Evolutionary conservation across 768 basidiomycete genomes (phyloP).

Genomic region (Chalciporus piperatus): DNA sequence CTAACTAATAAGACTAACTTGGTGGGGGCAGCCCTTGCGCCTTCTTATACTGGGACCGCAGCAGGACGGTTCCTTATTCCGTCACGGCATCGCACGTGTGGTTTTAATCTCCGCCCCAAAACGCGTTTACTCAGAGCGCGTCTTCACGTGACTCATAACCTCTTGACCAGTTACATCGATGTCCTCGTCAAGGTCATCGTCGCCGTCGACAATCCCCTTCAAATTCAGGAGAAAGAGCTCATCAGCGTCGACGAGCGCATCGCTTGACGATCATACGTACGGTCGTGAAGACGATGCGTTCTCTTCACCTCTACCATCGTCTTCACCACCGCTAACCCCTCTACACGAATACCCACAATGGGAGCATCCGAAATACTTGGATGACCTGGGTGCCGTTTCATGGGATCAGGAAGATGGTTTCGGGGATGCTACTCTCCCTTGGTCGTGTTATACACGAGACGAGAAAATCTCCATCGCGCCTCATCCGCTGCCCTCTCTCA

Average conservation of each 20-base stretch:
- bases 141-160: slow-evolving; percentile 32
- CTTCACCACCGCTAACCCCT: slow-evolving; percentile 20
- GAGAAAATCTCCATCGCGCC: not conserved
- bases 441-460: slow-evolving; percentile 2
- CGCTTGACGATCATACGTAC: not conserved
- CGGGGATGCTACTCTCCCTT: not conserved
- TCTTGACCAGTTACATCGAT: slow-evolving; percentile 28
- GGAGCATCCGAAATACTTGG: not conserved
- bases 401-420: not conserved
- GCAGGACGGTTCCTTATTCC: no score
- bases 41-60: no score
- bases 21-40: no score
- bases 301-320: slow-evolving; percentile 20
- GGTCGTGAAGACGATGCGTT: not conserved
- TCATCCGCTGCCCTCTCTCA: slow-evolving; percentile 18
- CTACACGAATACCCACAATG: slow-evolving; percentile 3
- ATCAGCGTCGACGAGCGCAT: slow-evolving; percentile 10
- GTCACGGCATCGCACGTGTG: slow-evolving; percentile 19
- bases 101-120: slow-evolving; percentile 33
- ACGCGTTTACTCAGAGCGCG: slow-evolving; percentile 29
- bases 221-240: slow-evolving; percentile 24
- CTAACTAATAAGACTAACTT: no score
- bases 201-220: slow-evolving; percentile 17
- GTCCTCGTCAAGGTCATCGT: slow-evolving; percentile 13
- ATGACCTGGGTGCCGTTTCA: not conserved